Percentiles rank a stretch among this genome's conserved stretches.
These are phyloP conservation scores for Neurospora sp. DNA, from an alignment of 495 filamentous ascomycete species.

Conservation along the genomic window DNA sequence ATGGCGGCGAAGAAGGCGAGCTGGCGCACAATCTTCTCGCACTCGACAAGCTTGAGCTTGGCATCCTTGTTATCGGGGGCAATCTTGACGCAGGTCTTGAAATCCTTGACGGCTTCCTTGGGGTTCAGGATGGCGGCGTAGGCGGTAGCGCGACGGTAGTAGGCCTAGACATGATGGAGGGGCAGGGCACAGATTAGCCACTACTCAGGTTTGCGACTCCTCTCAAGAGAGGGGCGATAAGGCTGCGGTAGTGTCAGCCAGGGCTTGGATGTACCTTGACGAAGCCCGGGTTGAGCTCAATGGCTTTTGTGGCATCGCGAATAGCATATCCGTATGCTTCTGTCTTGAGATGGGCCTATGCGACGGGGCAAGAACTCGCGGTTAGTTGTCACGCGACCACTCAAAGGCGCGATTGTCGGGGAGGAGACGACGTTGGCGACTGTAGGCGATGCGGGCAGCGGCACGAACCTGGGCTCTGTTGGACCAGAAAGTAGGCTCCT, in stretches of 20 bases:
- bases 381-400: constrained; percentile 39
- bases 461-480: constrained; percentile 81
- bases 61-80: constrained; percentile 83
- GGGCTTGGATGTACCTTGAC: constrained; percentile 53
- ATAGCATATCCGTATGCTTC: constrained; percentile 91
- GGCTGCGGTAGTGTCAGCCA: neutral
- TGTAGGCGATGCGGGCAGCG: neutral
- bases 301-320: constrained; percentile 83
- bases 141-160: constrained; percentile 86
- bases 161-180: constrained; percentile 50
- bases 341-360: constrained; percentile 83
- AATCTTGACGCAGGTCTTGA: constrained; percentile 80
- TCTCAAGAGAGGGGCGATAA: neutral
- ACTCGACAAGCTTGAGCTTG: constrained; percentile 79
- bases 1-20: constrained; percentile 91
- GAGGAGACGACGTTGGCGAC: neutral
- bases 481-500: constrained; percentile 81
- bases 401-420: neutral
- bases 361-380: neutral
- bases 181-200: neutral
- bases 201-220: neutral
- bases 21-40: constrained; percentile 83
- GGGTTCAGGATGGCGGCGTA: constrained; percentile 83
- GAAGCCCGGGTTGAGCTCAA: constrained; percentile 81
- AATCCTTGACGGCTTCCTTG: constrained; percentile 81